Conservation (phyloP, 208 protist genomes). For the Trypanosoma conorhini region DNA sequence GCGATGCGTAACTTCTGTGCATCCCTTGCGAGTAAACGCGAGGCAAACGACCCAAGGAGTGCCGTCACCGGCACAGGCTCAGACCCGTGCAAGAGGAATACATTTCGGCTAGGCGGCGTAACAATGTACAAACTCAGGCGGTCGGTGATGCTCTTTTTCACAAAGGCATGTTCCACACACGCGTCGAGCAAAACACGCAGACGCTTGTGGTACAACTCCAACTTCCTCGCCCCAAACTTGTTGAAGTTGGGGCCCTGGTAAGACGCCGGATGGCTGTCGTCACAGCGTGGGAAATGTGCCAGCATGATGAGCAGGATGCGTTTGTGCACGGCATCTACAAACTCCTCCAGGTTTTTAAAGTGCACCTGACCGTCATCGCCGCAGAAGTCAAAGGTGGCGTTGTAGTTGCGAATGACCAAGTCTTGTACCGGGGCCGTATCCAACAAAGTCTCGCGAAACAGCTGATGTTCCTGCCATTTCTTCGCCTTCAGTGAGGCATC, state of each 20-base stretch:
- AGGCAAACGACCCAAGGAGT: slow-evolving; percentile 40
- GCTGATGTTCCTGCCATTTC: slow-evolving; percentile 65
- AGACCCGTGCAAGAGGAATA: slow-evolving; percentile 47
- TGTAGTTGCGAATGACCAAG: slow-evolving; percentile 62
- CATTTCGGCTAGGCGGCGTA: slow-evolving; percentile 80
- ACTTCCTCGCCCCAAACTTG: slow-evolving; percentile 7
- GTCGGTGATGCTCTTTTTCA: slow-evolving; percentile 65
- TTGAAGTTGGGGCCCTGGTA: slow-evolving; percentile 18
- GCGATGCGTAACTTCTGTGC: slow-evolving; percentile 47
- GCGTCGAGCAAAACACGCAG: slow-evolving; percentile 6
- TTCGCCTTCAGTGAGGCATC: slow-evolving; percentile 47
- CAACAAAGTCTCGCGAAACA: slow-evolving; percentile 44
- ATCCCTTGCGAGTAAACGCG: slow-evolving; percentile 29
- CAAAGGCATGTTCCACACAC: slow-evolving; percentile 16
- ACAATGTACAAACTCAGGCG: slow-evolving; percentile 69
- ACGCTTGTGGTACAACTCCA: slow-evolving; percentile 11
- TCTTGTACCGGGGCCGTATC: slow-evolving; percentile 39
- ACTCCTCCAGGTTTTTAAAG: slow-evolving; percentile 61
- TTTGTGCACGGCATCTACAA: slow-evolving; percentile 53
- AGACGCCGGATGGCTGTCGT: slow-evolving; percentile 22
- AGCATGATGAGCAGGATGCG: slow-evolving; percentile 45
- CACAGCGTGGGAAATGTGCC: slow-evolving; percentile 30
- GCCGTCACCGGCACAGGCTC: slow-evolving; percentile 39
- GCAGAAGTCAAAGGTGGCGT: slow-evolving; percentile 53
- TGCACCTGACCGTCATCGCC: slow-evolving; percentile 49